Evolutionary conservation across 768 basidiomycete genomes (phyloP).

Genomic region (Xanthoconium purpureum): DNA sequence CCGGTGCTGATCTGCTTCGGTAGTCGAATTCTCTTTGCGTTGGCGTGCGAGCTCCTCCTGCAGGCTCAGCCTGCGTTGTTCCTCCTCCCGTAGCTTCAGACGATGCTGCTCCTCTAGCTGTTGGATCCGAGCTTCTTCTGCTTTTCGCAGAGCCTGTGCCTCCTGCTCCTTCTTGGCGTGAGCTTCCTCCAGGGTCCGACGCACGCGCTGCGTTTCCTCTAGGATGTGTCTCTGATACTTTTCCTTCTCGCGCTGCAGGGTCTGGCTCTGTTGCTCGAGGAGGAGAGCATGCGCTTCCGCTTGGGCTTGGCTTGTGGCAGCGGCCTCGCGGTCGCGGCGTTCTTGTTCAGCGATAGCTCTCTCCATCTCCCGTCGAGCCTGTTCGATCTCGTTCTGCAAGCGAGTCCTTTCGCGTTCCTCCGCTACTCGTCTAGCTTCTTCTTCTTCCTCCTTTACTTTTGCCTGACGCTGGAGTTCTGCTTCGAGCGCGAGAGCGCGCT

Average conservation of each 20-base stretch:
- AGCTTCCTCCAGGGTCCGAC: conserved; percentile 23
- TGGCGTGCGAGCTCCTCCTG: conserved; percentile 28
- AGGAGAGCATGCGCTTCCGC: conserved; percentile 24
- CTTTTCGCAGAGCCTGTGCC: conserved; percentile 12
- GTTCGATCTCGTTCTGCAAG: conserved; percentile 29
- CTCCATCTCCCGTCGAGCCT: conserved; percentile 26
- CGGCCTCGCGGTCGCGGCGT: conserved; percentile 25
- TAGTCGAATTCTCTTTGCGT: conserved; percentile 11
- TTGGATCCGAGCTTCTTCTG: conserved; percentile 26
- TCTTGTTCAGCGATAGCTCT: conserved; percentile 23
- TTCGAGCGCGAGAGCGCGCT: conserved; percentile 30
- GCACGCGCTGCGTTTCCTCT: conserved; percentile 28
- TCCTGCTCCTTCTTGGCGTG: conserved; percentile 27
- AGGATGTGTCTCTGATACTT: conserved; percentile 20
- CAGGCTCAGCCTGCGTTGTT: conserved; percentile 21
- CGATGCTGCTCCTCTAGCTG: conserved; percentile 28
- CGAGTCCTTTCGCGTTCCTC: conserved; percentile 31
- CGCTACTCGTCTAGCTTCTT: conserved; percentile 14
- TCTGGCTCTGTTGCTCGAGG: conserved; percentile 23
- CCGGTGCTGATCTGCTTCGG: conserved; percentile 16
- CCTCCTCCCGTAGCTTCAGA: conserved; percentile 29
- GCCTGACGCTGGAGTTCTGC: conserved; percentile 28
- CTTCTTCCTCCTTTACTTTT: conserved; percentile 25
- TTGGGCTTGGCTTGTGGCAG: conserved; percentile 23
- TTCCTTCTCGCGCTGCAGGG: conserved; percentile 26